Evolutionary conservation across 768 basidiomycete species (phyloP), one percentile per base, ranked within the genome.

Genomic region (Galerina sulciceps): DNA sequence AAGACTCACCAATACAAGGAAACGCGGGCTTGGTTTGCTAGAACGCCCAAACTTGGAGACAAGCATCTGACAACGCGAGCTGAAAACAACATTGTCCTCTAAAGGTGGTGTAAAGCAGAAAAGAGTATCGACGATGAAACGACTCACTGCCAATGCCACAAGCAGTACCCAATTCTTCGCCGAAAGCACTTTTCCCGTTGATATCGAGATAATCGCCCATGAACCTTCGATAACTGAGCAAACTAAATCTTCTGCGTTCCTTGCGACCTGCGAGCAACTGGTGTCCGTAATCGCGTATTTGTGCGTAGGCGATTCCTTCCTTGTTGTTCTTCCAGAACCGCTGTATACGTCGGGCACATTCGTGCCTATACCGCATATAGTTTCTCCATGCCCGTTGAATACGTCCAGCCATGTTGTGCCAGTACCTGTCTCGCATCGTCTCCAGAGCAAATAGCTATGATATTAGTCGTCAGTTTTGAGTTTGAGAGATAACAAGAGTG

Each of bases 251-350:
- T 55, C 97, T 80, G 41, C 97, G 83, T 76, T 99, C 97, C 76
- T 99, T 99, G 62, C 96, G 81, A 4, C 90, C 86, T 3, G 88
- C 96, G 4, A 99, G 83, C 15, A 99, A 79, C 68, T 96, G 88
- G 67, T 99, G 96, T 0, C 97, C 96, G 61, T 96, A 93, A 63
- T 97, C 95, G n/a, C 97, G 84, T 55, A 91, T 80, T 68, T 97
- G 88, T 15, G 91, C 89, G 69, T 94, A 98, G 23, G 86, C 92
- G 48, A 99, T 83, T 15, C 84, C 82, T 69, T 98, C 95, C 73
- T 98, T 99, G 81, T 98, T 98, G 74, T 94, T 94, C 80, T 90
- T 93, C 97, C 97, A 99, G 84, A 98, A 99, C 55, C 96, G 81
- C 71, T 99, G 97, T 53, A 99, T 99, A 53, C 94, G 90, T 35